Conservation (phyloP, 176 grass and related monocot genomes). For the Otatea glauca region DNA sequence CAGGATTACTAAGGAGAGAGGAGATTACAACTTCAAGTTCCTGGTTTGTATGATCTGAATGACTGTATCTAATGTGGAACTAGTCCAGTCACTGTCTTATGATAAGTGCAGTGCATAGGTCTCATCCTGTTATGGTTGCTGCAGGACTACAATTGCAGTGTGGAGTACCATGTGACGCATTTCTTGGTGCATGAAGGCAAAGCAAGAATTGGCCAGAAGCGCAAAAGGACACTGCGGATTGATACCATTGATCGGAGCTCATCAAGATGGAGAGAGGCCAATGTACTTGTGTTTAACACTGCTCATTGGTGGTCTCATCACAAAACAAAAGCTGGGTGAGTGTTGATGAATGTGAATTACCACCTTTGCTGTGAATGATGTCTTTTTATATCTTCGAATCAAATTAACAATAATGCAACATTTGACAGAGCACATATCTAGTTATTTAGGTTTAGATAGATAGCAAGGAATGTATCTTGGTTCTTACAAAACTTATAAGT, state of each 20-base stretch:
- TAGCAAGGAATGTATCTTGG: not conserved
- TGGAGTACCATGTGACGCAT: slow-evolving; percentile 90
- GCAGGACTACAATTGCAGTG: slow-evolving; percentile 88
- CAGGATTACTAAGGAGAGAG: slow-evolving; percentile 80
- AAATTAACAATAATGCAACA: not conserved
- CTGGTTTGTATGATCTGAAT: slow-evolving; percentile 50
- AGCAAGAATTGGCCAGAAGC: slow-evolving; percentile 67
- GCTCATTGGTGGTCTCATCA: slow-evolving; percentile 99
- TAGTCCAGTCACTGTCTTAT: slow-evolving; percentile 30
- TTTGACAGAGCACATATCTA: not conserved
- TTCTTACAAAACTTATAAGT: not conserved
- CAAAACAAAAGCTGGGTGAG: slow-evolving; percentile 92
- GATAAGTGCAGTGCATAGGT: not conserved
- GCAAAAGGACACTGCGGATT: slow-evolving; percentile 61
- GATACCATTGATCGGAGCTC: slow-evolving; percentile 75
- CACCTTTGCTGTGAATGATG: not conserved
- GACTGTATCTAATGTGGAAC: slow-evolving; percentile 5
- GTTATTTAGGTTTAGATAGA: not conserved
- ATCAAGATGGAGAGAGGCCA: slow-evolving; percentile 76
- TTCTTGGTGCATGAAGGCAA: slow-evolving; percentile 94
- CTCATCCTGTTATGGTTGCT: slow-evolving; percentile 31
- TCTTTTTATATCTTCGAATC: not conserved
- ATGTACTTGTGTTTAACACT: slow-evolving; percentile 93
- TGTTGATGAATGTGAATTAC: slow-evolving; percentile 10
- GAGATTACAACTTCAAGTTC: slow-evolving; percentile 89